A percentile compares a stretch with the other conserved stretches of the same genome.
Conservation (phyloP, 1,284 basidiomycete species). For the Malassezia psittaci region DNA sequence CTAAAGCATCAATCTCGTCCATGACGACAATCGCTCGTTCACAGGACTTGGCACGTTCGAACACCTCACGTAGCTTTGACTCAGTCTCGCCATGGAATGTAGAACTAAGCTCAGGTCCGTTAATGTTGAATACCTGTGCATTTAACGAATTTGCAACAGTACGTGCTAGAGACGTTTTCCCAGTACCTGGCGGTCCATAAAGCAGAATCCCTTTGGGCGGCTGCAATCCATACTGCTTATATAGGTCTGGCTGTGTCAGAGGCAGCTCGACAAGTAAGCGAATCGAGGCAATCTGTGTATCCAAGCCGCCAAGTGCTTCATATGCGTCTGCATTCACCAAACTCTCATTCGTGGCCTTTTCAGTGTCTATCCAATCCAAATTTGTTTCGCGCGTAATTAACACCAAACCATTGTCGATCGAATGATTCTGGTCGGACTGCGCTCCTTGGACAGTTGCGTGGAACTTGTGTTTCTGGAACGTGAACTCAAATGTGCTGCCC, state of each 20-base stretch:
- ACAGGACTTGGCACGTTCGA: conserved; percentile 67
- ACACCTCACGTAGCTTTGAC: conserved; percentile 74
- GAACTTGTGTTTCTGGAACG: conserved; percentile 16
- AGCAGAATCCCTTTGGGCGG: conserved; percentile 45
- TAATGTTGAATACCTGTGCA: conserved; percentile 54
- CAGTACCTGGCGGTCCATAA: conserved; percentile 47
- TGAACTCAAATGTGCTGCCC: conserved; percentile 14
- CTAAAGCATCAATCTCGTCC: conserved; percentile 92
- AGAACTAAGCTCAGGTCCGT: conserved; percentile 85
- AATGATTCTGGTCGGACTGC: not conserved
- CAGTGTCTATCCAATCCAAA: conserved; percentile 19
- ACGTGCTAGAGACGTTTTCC: conserved; percentile 45
- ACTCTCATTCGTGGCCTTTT: conserved; percentile 48
- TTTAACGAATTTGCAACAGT: conserved; percentile 35
- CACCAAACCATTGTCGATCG: conserved; percentile 16
- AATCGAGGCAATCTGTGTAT: conserved; percentile 76
- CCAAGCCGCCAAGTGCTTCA: conserved; percentile 73
- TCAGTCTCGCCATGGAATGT: conserved; percentile 97
- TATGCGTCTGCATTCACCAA: conserved; percentile 49
- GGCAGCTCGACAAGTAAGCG: conserved; percentile 91
- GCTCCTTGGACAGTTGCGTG: not conserved
- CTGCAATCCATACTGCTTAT: conserved; percentile 64
- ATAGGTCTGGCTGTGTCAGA: conserved; percentile 76
- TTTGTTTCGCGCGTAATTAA: conserved; percentile 30
- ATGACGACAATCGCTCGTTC: conserved; percentile 78